These are phyloP conservation scores for Acanthamoeba royreba DNA, from an alignment of 208 protist genomes.

Conservation along the genomic window DNA sequence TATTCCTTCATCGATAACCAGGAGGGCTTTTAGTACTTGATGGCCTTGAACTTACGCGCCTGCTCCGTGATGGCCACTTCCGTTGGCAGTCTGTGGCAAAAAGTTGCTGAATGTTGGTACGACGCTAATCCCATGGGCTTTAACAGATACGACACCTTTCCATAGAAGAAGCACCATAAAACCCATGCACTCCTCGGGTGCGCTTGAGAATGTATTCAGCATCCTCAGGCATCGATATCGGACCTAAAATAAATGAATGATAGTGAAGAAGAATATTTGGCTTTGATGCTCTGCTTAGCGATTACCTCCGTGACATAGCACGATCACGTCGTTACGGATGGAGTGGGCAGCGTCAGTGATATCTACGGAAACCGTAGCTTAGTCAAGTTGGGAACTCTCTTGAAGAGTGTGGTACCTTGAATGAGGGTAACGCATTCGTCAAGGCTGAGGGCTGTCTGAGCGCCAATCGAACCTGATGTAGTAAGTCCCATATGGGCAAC, in stretches of 20 bases:
- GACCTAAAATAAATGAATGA: not conserved
- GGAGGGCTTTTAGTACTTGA: conserved; percentile 5
- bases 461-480: conserved; percentile 21
- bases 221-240: conserved; percentile 24
- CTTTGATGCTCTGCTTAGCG: too few relatives aligned
- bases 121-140: too few relatives aligned
- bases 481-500: conserved; percentile 40
- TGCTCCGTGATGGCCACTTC: conserved; percentile 42
- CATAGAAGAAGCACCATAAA: conserved; percentile 35
- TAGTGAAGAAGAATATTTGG: too few relatives aligned
- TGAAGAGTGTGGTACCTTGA: not conserved
- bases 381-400: too few relatives aligned
- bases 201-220: conserved; percentile 36
- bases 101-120: too few relatives aligned
- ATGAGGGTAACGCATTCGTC: conserved; percentile 15
- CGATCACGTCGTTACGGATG: not conserved
- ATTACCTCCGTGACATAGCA: conserved; percentile 40
- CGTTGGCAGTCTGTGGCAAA: conserved; percentile 2
- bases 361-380: not conserved
- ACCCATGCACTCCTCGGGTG: not conserved
- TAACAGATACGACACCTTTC: not conserved
- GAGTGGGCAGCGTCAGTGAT: not conserved
- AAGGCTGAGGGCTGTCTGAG: not conserved
- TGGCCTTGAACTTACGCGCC: conserved; percentile 17
- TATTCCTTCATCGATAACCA: too few relatives aligned